These are phyloP conservation scores for Wickerhamiella dianesei DNA, from an alignment of 805 yeast species.

Conservation along the genomic window DNA sequence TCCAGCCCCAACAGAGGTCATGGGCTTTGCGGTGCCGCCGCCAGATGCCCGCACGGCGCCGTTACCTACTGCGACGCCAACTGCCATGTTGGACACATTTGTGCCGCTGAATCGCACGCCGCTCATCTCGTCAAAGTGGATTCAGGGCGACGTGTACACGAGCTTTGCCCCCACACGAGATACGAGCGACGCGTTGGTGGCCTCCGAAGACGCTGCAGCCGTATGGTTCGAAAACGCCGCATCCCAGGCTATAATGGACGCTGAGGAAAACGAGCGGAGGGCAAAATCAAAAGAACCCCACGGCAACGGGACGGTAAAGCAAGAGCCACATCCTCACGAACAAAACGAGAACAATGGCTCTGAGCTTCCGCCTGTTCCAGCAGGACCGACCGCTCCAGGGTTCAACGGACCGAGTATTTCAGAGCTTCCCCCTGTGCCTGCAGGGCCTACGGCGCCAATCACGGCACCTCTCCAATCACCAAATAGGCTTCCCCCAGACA, in stretches of 20 bases:
- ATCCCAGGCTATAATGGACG: background rate
- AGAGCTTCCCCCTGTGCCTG: background rate
- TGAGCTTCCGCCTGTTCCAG: background rate
- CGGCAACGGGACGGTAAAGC: background rate
- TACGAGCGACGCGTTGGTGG: slow-evolving; percentile 34
- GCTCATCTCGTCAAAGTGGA: slow-evolving; percentile 54
- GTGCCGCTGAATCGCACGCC: slow-evolving; percentile 29
- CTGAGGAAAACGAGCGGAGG: background rate
- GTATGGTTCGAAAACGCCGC: slow-evolving; percentile 11
- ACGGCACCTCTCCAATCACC: too few species aligned
- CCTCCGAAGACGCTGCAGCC: slow-evolving; percentile 11
- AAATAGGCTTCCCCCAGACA: background rate
- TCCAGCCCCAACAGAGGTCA: slow-evolving; percentile 20
- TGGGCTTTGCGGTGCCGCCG: slow-evolving; percentile 34
- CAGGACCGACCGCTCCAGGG: background rate
- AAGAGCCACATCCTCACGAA: background rate
- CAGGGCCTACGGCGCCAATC: background rate
- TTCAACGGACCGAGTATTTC: background rate
- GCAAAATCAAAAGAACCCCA: background rate
- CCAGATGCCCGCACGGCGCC: slow-evolving; percentile 31
- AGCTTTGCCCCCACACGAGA: slow-evolving; percentile 58
- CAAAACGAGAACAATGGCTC: background rate
- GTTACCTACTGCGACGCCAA: slow-evolving; percentile 37
- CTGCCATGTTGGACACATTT: slow-evolving; percentile 34
- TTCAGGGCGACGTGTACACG: slow-evolving; percentile 36